Evolutionary conservation across 306 rosid genomes (phyloP).

Genomic region (Astragalus membranaceus): DNA sequence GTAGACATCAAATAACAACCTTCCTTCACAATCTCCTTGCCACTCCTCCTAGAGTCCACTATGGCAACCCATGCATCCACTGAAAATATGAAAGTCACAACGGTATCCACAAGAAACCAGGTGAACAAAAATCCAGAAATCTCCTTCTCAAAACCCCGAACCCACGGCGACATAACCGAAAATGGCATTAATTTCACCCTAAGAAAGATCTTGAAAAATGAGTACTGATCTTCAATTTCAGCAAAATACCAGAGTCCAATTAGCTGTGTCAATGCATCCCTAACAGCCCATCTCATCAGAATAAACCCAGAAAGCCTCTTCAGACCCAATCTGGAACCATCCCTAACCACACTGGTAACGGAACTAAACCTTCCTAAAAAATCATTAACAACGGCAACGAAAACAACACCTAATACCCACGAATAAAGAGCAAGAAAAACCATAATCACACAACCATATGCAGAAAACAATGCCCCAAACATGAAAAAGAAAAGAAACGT

Average conservation of each 20-base stretch:
- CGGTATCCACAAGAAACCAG: conserved; percentile 70
- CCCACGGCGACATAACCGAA: conserved; percentile 86
- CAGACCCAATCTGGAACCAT: conserved; percentile 82
- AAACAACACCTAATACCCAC: conserved; percentile 82
- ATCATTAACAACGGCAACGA: conserved; percentile 62
- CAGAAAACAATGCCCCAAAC: conserved; percentile 68
- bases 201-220: conserved; percentile 87
- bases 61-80: conserved; percentile 97
- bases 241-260: conserved; percentile 94
- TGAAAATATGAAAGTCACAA: conserved; percentile 69
- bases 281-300: conserved; percentile 92
- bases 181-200: conserved; percentile 97
- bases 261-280: conserved; percentile 95
- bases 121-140: conserved; percentile 67
- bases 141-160: conserved; percentile 81
- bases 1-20: conserved; percentile 72
- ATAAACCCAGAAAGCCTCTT: conserved; percentile 93
- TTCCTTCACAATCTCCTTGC: conserved; percentile 89
- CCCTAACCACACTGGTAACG: conserved; percentile 56
- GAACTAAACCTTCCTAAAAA: conserved; percentile 64
- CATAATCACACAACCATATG: conserved; percentile 80
- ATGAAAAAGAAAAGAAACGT: conserved; percentile 62
- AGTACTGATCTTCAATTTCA: conserved; percentile 91
- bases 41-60: conserved; percentile 77
- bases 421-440: conserved; percentile 82